Evolutionary conservation across 768 basidiomycete species (phyloP), one percentile per base, ranked within the genome.

Genomic region (Lenzites betulinus): DNA sequence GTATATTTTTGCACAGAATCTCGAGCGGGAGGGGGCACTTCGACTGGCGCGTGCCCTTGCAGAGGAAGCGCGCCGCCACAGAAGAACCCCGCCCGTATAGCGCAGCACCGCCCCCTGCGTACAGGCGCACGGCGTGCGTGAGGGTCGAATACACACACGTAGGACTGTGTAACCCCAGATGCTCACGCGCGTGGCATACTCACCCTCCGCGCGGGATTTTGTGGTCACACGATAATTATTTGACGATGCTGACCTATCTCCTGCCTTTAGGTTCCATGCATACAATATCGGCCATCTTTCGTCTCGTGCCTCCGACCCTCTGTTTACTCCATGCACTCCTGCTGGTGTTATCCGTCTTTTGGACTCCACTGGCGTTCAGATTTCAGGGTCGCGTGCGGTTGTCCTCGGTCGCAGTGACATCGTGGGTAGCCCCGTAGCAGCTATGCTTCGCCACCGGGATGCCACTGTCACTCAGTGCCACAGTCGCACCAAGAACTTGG

Each of bases 401-500:
- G 94, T 99, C 23, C 88, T 99, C 44, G 97, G 97, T 62, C 89
- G 97, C 65, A 94, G 92, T 70, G 97, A 99, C 71, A 98, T 99
- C 68, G 97, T 99, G 57, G 97, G 97, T 55, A 96, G 86, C 67
- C 97, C 97, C 28, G 95, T 98, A 51, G 88, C 89, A 38, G 89
- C 93, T 35, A 88, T 99, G 82, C 80, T 99, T 54, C 81, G 93
- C 67, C 90, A 88, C 72, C 85, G 83, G 62, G 91, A 98, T 71
- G 95, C 97, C 2, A 99, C 97, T 22, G 94, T 98, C 63, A 98
- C 95, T 22, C 96, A 98, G 74, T 98, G 96, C 74, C 97, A 99
- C 75, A 95, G 93, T 65, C 83, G 85, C 41, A 95, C 96, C 55
- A 85, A 85, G 74, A 85, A 94, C 67, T 79, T 98, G 43, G 81